These are phyloP conservation scores for Monosporascus sp. DNA, from an alignment of 2,329 filamentous ascomycete genomes.

Conservation along the genomic window DNA sequence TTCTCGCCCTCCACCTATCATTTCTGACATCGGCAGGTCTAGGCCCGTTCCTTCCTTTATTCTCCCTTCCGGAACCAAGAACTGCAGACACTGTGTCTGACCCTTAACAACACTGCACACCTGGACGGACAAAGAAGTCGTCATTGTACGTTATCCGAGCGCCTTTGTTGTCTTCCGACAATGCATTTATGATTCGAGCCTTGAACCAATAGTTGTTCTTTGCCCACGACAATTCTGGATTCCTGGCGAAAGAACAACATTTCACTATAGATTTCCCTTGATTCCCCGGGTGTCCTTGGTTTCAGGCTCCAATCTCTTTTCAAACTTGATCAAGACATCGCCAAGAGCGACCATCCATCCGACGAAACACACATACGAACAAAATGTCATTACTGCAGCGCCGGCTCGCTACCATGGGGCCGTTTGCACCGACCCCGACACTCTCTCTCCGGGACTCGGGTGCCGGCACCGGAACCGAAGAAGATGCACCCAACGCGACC, in stretches of 20 bases:
- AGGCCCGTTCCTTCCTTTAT: not conserved
- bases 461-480: constrained; percentile 10
- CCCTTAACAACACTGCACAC: constrained; percentile 4
- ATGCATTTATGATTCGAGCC: constrained; percentile 20
- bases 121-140: constrained; percentile 13
- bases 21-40: not conserved
- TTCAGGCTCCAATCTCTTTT: constrained; percentile 2
- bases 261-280: constrained; percentile 21
- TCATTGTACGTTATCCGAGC: not conserved
- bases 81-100: not conserved
- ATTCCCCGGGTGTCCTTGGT: constrained; percentile 7
- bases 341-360: constrained; percentile 2
- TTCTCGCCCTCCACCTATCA: not conserved
- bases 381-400: constrained; percentile 27
- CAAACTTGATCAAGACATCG: constrained; percentile 4
- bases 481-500: constrained; percentile 33
- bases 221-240: constrained; percentile 17
- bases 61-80: not conserved
- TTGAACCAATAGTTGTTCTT: constrained; percentile 16
- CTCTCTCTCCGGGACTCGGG: constrained; percentile 20
- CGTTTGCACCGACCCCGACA: constrained; percentile 20
- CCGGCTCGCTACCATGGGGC: constrained; percentile 26
- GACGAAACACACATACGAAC: constrained; percentile 3
- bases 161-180: constrained; percentile 16
- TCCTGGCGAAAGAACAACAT: constrained; percentile 7